Base-by-base conservation (phyloP, 2,329 filamentous ascomycete species). In the Blastomyces emzantsi region DNA sequence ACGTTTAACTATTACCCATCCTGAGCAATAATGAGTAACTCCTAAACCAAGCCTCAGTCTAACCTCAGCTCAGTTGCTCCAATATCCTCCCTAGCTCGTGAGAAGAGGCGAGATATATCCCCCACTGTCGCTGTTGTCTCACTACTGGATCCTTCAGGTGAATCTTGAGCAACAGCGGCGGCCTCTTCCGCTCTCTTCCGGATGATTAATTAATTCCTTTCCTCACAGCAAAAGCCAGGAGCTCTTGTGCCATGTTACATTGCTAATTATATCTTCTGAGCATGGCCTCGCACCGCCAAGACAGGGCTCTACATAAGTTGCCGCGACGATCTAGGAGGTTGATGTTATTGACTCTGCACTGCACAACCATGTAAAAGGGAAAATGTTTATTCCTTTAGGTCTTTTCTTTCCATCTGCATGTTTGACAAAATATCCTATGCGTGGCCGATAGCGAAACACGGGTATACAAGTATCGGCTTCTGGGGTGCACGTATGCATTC, bases 201-300 rank as follows among this genome's bases (percentile, higher is more conserved):
- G 54, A 56, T 56, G 54, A 56, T 56, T 56, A 55, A 55, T 55
- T 33, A 56, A 56, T 39, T 56, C 54, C 17, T 56, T 25, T 8
- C 25, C 15, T n/a, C 30, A n/a, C 33, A 22, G 9, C 17, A 39
- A 39, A 39, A 36, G 54, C n/a, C 52, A 55, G 17, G n/a, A n/a
- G 28, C 9, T 33, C 28, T n/a, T 33, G 51, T 54, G 25, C 51
- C 54, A 56, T 56, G 54, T 56, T 39, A 39, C 54, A 56, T 56
- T 56, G 54, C 54, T 56, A 56, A 39, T 39, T 39, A 36, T 36
- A 55, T 33, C 51, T n/a, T 17, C n/a, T 54, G 6, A 33, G 13
- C 28, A 30, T 19, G 22, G 28, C 52, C 52, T 55, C 28, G 19
- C 52, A n/a, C 30, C 19, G 17, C 52, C 52, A 61, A 49, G 30